Conservation (phyloP, 805 yeast genomes). For the Starmerella geochares region DNA sequence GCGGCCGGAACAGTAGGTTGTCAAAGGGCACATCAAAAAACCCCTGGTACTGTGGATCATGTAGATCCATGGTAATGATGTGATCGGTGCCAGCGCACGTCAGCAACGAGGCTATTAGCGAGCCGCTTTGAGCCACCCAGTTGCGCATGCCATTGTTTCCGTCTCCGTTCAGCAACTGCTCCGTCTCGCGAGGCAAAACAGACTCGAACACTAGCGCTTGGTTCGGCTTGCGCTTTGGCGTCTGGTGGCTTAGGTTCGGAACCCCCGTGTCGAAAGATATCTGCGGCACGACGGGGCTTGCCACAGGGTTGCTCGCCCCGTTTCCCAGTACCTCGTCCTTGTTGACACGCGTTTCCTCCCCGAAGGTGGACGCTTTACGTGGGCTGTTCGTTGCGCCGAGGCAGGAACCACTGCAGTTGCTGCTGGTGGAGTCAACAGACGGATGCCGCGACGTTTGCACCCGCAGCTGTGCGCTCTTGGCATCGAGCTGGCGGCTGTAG, state of each 20-base stretch:
- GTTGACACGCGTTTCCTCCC: conserved; percentile 16
- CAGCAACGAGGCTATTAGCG: conserved; percentile 74
- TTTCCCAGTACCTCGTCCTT: neutral
- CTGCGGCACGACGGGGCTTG: neutral
- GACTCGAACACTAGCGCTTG: neutral
- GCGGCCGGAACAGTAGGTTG: conserved; percentile 78
- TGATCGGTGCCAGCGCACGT: conserved; percentile 94
- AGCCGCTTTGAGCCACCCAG: conserved; percentile 95
- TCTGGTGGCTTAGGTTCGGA: neutral
- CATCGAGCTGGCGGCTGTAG: conserved; percentile 90
- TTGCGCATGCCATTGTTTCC: conserved; percentile 57
- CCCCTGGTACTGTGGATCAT: conserved; percentile 97
- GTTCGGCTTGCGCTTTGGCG: neutral
- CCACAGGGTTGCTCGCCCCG: neutral
- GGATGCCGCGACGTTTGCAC: neutral
- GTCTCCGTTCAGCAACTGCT: conserved; percentile 33
- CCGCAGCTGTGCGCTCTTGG: conserved; percentile 26
- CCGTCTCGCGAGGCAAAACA: neutral
- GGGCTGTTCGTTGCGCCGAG: conserved; percentile 9
- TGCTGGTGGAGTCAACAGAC: neutral
- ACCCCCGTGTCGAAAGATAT: neutral
- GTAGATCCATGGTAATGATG: conserved; percentile 93
- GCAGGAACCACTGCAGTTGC: neutral
- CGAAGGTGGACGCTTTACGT: conserved; percentile 22
- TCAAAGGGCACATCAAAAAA: conserved; percentile 95